Percentiles rank a stretch among this genome's conserved stretches.
Conservation (phyloP, 2,329 filamentous ascomycete species). For the Pyrenophora seminiperda region DNA sequence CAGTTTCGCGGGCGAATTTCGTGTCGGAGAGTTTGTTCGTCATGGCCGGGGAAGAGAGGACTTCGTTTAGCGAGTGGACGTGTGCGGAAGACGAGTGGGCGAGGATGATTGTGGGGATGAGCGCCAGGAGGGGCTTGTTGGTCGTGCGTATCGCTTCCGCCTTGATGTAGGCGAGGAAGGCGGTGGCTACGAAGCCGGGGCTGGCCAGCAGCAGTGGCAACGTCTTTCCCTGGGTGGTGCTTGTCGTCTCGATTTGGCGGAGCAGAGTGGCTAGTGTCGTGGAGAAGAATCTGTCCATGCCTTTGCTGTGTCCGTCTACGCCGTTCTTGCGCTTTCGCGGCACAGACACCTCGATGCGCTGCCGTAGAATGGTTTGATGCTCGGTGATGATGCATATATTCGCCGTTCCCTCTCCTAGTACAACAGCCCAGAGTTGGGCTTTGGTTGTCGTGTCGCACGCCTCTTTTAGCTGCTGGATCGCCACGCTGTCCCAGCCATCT, state of each 20-base stretch:
- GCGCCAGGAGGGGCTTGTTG: conserved; percentile 71
- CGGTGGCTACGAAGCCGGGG: conserved; percentile 82
- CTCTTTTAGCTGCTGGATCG: conserved; percentile 76
- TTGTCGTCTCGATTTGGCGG: conserved; percentile 71
- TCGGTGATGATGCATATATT: conserved; percentile 84
- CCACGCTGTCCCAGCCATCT: conserved; percentile 86
- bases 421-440: conserved; percentile 84
- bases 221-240: conserved; percentile 30
- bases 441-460: conserved; percentile 78
- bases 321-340: conserved; percentile 69
- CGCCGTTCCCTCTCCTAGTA: conserved; percentile 88
- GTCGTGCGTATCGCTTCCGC: conserved; percentile 65
- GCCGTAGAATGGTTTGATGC: conserved; percentile 76
- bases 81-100: conserved; percentile 87
- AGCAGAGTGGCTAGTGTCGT: conserved; percentile 76
- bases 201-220: conserved; percentile 80
- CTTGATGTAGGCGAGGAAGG: conserved; percentile 78
- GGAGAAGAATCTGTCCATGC: conserved; percentile 77
- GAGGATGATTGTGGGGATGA: conserved; percentile 68
- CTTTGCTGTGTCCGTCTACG: conserved; percentile 69
- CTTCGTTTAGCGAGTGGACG: conserved; percentile 83
- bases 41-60: conserved; percentile 81
- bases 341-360: conserved; percentile 69
- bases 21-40: conserved; percentile 79
- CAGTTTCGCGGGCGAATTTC: conserved; percentile 83